Evolutionary conservation across 768 basidiomycete genomes (phyloP).

Genomic region (Calocybe gangraenosa): DNA sequence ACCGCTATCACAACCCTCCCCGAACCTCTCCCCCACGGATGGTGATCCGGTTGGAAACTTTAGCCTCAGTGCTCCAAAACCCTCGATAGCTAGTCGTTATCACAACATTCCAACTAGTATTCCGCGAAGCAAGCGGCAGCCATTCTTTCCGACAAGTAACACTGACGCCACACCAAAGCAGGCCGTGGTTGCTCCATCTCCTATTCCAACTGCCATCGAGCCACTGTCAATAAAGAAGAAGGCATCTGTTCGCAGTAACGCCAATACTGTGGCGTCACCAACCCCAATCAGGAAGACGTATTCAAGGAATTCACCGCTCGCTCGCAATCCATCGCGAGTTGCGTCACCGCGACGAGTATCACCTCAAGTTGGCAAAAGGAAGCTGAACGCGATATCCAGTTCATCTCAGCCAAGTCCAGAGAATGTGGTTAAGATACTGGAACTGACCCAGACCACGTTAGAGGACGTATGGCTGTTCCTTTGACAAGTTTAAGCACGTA

Average conservation of each 20-base stretch:
- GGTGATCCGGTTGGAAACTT: slow-evolving; percentile 42
- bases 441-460: slow-evolving; percentile 46
- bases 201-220: slow-evolving; percentile 49
- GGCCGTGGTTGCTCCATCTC: slow-evolving; percentile 23
- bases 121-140: slow-evolving; percentile 69
- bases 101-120: slow-evolving; percentile 41
- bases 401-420: slow-evolving; percentile 28
- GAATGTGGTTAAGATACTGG: slow-evolving; percentile 41
- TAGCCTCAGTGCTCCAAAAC: slow-evolving; percentile 19
- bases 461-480: no score
- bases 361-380: slow-evolving; percentile 44
- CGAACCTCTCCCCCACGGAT: slow-evolving; percentile 40
- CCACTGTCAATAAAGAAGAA: slow-evolving; percentile 88
- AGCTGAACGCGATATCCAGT: slow-evolving; percentile 23
- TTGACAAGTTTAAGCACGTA: slow-evolving; percentile 43
- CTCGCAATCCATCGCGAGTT: slow-evolving; percentile 32
- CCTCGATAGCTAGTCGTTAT: slow-evolving; percentile 21
- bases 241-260: slow-evolving; percentile 50
- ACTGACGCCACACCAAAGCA: slow-evolving; percentile 52
- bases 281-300: slow-evolving; percentile 35
- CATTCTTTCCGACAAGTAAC: slow-evolving; percentile 52
- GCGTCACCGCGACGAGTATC: slow-evolving; percentile 49
- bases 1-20: slow-evolving; percentile 24
- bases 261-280: slow-evolving; percentile 31
- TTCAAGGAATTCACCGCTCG: slow-evolving; percentile 52